Evolutionary conservation across 495 filamentous ascomycete genomes (phyloP).

Genomic region (Penicillium macrosclerotiorum): DNA sequence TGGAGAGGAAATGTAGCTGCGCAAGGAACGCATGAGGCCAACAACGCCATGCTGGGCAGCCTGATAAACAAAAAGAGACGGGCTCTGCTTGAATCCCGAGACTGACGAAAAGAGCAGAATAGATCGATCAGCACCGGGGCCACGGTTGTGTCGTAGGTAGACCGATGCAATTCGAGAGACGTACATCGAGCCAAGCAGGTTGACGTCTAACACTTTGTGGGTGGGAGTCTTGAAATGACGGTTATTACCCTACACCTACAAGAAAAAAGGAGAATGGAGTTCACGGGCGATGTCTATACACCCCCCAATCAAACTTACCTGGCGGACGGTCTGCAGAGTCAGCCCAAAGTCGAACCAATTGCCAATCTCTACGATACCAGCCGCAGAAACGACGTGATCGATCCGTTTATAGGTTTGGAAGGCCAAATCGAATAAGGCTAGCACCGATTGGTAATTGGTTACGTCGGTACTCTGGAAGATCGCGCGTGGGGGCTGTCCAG

Average conservation of each 20-base stretch:
- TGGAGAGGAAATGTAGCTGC: conserved; percentile 34
- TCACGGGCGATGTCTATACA: no score
- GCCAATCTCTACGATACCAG: conserved; percentile 45
- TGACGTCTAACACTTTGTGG: conserved; percentile 48
- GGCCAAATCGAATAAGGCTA: conserved; percentile 44
- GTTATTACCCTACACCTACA: conserved; percentile 13
- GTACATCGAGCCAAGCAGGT: conserved; percentile 48
- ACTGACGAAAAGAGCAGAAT: conserved; percentile 44
- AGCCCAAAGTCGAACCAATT: conserved; percentile 48
- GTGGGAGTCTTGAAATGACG: conserved; percentile 39
- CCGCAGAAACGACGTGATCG: conserved; percentile 52
- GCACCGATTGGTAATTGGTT: conserved; percentile 41
- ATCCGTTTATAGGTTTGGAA: conserved; percentile 47
- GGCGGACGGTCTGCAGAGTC: conserved; percentile 30
- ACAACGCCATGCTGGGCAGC: conserved; percentile 50
- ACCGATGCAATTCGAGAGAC: conserved; percentile 45
- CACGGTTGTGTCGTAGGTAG: conserved; percentile 45
- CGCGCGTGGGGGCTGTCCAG: conserved; percentile 18
- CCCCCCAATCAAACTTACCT: conserved; percentile 20
- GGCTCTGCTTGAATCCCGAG: conserved; percentile 48
- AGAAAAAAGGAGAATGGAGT: background rate
- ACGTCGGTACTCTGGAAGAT: conserved; percentile 46
- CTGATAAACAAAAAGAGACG: conserved; percentile 48
- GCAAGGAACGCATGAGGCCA: conserved; percentile 48
- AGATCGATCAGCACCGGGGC: conserved; percentile 39